Evolutionary conservation across 805 yeast species (phyloP), one percentile per base, ranked within the genome.

Genomic region (Ogataea neopini): DNA sequence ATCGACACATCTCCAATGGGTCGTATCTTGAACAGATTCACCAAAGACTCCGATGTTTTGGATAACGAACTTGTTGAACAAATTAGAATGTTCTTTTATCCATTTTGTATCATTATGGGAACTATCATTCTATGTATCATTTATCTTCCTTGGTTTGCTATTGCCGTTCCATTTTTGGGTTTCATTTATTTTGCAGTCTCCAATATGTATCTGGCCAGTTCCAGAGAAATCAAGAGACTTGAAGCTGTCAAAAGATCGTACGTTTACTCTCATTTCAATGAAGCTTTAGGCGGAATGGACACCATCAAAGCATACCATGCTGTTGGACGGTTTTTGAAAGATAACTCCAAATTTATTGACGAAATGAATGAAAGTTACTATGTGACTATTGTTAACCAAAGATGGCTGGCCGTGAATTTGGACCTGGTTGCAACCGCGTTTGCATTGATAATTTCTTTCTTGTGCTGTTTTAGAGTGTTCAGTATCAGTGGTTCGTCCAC

Each of bases 1-100:
- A 76, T 88, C 66, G 96, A 89, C 58, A 81, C 89, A 2, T 85
- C 96, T 0, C 97, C 97, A 25, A 76, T 87, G 75, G 96, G 97
- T 2, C 74, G 96, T 56, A 80, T 90, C 48, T 71, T 90, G 60
- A 89, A 88, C 66, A 72, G 96, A 54, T 89, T 88, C 66, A 88
- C 96, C 1, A 88, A 88, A 51, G 96, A 89, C 62, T 85, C 94
- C 0, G 96, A 89, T 61, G 80, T 82, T 4, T 68, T 88, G 63
- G 96, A 88, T 60, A 88, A 86, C 60, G 92, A 86, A 64, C 71
- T 88, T 57, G 81, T 82, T 49, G 90, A 86, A 58, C 88, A 84
- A 57, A 53, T 83, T 34, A 75, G 92, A 58, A 64, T 84, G 69
- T 73, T 84, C 47, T 53, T 82, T 48, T 78, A 75, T 56, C 77